Base-by-base conservation (phyloP, 495 filamentous ascomycete genomes). In the Trichocladium uniseriatum region DNA sequence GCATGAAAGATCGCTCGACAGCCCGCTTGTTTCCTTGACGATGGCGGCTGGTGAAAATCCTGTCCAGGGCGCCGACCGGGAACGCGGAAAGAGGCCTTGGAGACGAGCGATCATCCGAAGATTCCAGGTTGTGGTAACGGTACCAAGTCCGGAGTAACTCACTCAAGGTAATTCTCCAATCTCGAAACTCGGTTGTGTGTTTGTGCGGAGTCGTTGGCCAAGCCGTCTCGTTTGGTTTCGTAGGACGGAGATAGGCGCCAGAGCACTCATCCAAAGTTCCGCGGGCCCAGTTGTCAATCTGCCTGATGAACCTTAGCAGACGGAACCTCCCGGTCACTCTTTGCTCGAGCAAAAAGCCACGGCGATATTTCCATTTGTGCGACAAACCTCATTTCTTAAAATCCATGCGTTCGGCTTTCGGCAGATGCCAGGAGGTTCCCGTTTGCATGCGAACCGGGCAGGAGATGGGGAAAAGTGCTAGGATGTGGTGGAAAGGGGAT, bases 91-190 rank as follows among this genome's bases (percentile, higher is more conserved):
- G 35, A 28, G 43, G 27, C 2, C 13, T 37, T 42, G 51, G 60
- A 60, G 54, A 57, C 54, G 48, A 35, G 24, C 46, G 53, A 59
- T 61, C 44, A 43, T 37, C 55, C n/a, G 39, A 34, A 21, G 19
- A 47, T 24, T 50, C 18, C 21, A 29, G 40, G 20, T 18, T 52
- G 27, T 27, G 35, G 21, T 43, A 27, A 27, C 24, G 4, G 24
- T 8, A 27, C 24, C 24, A 8, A 4, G 24, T 38, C 22, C 16
- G n/a, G n/a, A n/a, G n/a, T n/a, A n/a, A n/a, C n/a, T n/a, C n/a
- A n/a, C n/a, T n/a, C n/a, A n/a, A n/a, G n/a, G n/a, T n/a, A n/a
- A n/a, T n/a, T 21, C 20, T 11, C 0, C 31, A 6, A 48, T 39
- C 38, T 24, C 47, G 39, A 45, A 52, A 32, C 36, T 40, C 42